These are phyloP conservation scores for Penicillium sp. DNA, from an alignment of 2,329 filamentous ascomycete genomes.

Conservation along the genomic window DNA sequence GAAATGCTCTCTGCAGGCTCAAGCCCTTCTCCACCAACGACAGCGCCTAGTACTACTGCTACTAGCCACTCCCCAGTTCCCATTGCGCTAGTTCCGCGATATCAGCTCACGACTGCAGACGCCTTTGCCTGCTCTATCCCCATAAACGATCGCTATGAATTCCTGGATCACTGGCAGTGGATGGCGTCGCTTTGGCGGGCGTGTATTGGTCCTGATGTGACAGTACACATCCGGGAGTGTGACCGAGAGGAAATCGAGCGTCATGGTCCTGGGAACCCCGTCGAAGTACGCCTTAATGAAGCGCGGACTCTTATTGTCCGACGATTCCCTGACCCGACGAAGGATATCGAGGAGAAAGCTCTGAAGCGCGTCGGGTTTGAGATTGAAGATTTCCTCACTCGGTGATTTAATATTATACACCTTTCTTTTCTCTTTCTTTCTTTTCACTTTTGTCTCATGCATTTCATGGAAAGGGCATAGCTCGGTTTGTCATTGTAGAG, in stretches of 20 bases:
- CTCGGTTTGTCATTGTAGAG: not conserved
- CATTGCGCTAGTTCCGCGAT: conserved; percentile 72
- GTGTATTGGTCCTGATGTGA: conserved; percentile 70
- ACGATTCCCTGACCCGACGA: conserved; percentile 29
- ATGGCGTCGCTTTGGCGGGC: conserved; percentile 91
- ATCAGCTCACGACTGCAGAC: conserved; percentile 75
- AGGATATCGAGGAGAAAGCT: conserved; percentile 61
- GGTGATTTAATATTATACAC: conserved; percentile 30
- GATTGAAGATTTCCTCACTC: conserved; percentile 65
- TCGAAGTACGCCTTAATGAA: conserved; percentile 55
- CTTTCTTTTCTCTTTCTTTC: not conserved
- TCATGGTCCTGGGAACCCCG: conserved; percentile 40
- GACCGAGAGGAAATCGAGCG: conserved; percentile 38
- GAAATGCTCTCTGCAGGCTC: conserved; percentile 27
- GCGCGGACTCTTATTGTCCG: conserved; percentile 52
- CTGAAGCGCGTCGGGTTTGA: conserved; percentile 79
- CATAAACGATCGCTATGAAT: conserved; percentile 71
- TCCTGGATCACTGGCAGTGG: conserved; percentile 96
- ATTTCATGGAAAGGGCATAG: conserved; percentile 1
- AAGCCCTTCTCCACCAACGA: conserved; percentile 5
- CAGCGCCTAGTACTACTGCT: not conserved
- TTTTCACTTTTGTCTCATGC: not conserved
- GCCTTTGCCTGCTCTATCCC: conserved; percentile 68
- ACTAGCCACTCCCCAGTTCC: conserved; percentile 45
- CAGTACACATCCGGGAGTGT: conserved; percentile 42